Evolutionary conservation across 1,284 basidiomycete genomes (phyloP), one percentile per base, ranked within the genome.

Genomic region (Golubevia sp.): DNA sequence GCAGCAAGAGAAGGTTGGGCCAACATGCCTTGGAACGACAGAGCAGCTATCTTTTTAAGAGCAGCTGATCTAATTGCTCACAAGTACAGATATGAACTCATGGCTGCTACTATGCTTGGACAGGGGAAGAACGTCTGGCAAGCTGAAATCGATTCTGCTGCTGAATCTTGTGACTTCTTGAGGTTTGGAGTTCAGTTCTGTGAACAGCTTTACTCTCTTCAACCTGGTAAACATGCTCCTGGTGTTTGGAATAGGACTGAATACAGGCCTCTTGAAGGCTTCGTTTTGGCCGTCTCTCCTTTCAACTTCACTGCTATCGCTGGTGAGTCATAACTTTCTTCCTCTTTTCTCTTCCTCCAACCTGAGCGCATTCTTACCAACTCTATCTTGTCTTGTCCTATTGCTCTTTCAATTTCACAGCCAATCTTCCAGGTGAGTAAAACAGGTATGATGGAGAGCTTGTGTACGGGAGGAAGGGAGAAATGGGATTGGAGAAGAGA

Each of bases 41-140:
- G 80, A 34, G 76, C 77, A 13, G 73, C 77, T 58, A 77, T 82
- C 68, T 83, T 78, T 59, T 67, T 75, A 56, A 73, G 75, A 66
- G 71, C 71, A 11, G 80, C 80, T 30, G 80, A 82, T 62, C 74
- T 82, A 30, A 73, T 82, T 56, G 73, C 80, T 4, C 58, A 65
- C 70, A 81, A 81, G 73, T 82, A 81, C 67, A 74, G 80, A 50
- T 82, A 34, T 34, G 5, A 34, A 34, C 11, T 34, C n/a, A 71
- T 82, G 59, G 80, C 80, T 23, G 79, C 80, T 21, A 82, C 80
- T 58, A 79, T 81, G 80, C 67, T 82, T 30, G 80, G 80, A 24
- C 80, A 82, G 66, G 80, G 79, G 57, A 82, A 82, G 70, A 82
- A 82, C 56, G 76, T 73, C 34, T 82, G 80, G 80, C 80, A 82